phyloP scores from a whole-genome alignment of 2,329 filamentous ascomycete species.

The Hymenoscyphus infarciens region DNA sequence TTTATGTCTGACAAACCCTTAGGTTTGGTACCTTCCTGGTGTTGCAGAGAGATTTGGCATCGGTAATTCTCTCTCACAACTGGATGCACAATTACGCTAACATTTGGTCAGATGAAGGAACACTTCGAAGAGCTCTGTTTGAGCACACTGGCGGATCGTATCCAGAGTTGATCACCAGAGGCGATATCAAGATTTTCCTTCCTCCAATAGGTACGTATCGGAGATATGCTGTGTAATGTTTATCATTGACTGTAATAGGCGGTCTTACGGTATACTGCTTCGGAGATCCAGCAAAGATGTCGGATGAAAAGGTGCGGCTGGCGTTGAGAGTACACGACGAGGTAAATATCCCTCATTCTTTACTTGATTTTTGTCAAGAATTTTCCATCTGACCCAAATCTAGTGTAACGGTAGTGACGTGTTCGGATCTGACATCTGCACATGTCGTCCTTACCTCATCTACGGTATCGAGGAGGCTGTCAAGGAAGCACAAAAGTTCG shows the following conservation, averaged over 20 bases:
- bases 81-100: conserved; percentile 47
- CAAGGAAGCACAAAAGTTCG: conserved; percentile 79
- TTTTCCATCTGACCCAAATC: conserved; percentile 24
- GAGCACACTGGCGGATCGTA: conserved; percentile 96
- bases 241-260: conserved; percentile 23
- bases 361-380: background rate
- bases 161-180: conserved; percentile 90
- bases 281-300: conserved; percentile 90
- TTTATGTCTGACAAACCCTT: conserved; percentile 51
- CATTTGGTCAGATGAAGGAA: conserved; percentile 82
- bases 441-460: conserved; percentile 90
- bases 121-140: conserved; percentile 80
- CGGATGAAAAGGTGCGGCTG: conserved; percentile 74
- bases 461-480: conserved; percentile 97
- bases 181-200: conserved; percentile 92
- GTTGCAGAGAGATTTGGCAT: conserved; percentile 93
- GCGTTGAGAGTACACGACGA: conserved; percentile 80
- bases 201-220: conserved; percentile 88
- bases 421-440: conserved; percentile 97
- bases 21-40: conserved; percentile 78
- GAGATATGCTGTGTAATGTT: conserved; percentile 65
- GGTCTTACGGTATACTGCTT: conserved; percentile 97
- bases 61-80: conserved; percentile 19
- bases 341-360: conserved; percentile 24
- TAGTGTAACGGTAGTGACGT: conserved; percentile 95